These are phyloP conservation scores for Skeletonema grethae DNA, from an alignment of 108 stramenopile genomes.

Conservation along the genomic window DNA sequence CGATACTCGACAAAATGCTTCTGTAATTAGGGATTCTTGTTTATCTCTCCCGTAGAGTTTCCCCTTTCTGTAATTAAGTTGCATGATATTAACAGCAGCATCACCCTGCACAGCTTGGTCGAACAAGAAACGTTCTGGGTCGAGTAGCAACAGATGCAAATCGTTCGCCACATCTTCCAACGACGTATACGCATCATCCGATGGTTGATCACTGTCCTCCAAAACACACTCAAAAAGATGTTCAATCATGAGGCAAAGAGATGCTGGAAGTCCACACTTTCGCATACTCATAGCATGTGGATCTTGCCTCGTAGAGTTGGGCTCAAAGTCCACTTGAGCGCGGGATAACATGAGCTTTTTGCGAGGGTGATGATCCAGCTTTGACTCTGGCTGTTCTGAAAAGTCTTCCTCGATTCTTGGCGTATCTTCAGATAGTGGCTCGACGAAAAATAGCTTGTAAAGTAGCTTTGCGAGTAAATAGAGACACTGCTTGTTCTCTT, in stretches of 20 bases:
- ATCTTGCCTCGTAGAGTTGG: background rate
- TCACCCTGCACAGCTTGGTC: background rate
- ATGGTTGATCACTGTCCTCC: background rate
- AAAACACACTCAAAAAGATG: conserved; percentile 3
- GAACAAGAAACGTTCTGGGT: conserved; percentile 7
- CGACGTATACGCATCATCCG: background rate
- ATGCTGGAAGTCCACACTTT: conserved; percentile 3
- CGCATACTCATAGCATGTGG: background rate
- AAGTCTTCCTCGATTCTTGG: background rate
- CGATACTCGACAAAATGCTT: conserved; percentile 27
- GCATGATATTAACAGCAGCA: background rate
- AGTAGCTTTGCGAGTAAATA: background rate
- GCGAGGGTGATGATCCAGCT: background rate
- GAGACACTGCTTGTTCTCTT: background rate
- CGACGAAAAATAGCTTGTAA: background rate
- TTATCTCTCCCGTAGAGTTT: conserved; percentile 27
- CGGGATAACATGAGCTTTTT: conserved; percentile 4
- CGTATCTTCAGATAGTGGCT: background rate
- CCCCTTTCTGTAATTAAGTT: background rate
- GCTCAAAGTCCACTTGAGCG: background rate
- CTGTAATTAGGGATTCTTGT: conserved; percentile 15
- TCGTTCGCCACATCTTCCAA: conserved; percentile 1
- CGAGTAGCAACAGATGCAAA: conserved; percentile 9
- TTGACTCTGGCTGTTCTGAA: background rate
- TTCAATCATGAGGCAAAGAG: background rate